A percentile compares a stretch with the other conserved stretches of the same genome.
phyloP scores from a whole-genome alignment of 2,329 filamentous ascomycete species.

The Botryotinia narcissicola region DNA sequence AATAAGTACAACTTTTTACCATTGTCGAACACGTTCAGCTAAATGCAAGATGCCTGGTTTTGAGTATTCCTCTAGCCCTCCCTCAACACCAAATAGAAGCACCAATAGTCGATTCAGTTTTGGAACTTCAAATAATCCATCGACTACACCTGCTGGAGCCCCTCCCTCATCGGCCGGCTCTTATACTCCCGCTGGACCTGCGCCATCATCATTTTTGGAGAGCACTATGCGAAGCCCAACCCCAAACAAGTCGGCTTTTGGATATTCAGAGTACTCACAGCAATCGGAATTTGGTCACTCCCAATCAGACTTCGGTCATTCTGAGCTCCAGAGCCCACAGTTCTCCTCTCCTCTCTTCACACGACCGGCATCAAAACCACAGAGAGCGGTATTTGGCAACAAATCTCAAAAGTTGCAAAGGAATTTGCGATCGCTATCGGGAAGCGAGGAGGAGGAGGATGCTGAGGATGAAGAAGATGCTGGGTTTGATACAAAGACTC shows the following conservation, averaged over 20 bases:
- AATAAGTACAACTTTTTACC: neutral
- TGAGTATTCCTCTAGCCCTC: constrained; percentile 36
- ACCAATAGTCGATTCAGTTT: constrained; percentile 33
- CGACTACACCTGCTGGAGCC: constrained; percentile 56
- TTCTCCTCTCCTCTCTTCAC: constrained; percentile 26
- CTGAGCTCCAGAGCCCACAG: constrained; percentile 27
- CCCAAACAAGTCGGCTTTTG: constrained; percentile 34
- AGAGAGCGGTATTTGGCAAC: constrained; percentile 44
- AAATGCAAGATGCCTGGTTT: constrained; percentile 29
- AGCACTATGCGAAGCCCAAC: constrained; percentile 46
- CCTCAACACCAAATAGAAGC: constrained; percentile 40
- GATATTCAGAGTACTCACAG: constrained; percentile 38
- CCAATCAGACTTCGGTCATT: constrained; percentile 28
- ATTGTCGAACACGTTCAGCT: neutral
- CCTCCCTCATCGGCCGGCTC: constrained; percentile 52
- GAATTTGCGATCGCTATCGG: constrained; percentile 31
- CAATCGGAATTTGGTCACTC: constrained; percentile 29
- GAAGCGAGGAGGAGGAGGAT: constrained; percentile 45
- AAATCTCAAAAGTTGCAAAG: constrained; percentile 22
- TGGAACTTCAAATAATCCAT: constrained; percentile 42
- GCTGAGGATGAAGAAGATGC: constrained; percentile 44
- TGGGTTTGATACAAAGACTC: constrained; percentile 42
- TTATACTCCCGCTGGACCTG: constrained; percentile 55
- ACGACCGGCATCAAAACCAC: constrained; percentile 25
- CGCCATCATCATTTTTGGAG: constrained; percentile 50